These are phyloP conservation scores for Prunus persica DNA, from an alignment of 306 rosid genomes.

Conservation along the genomic window Prunus_persica_NCBIv2 NC_034012.1:11154001-11154500, in stretches of 20 bases:
- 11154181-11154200: constrained; percentile 15
- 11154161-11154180: not conserved
- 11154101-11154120: constrained; percentile 93
- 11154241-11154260: constrained; percentile 8
- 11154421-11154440: constrained; percentile 57
- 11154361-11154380: constrained; percentile 75
- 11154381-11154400: constrained; percentile 65
- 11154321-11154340: constrained; percentile 73
- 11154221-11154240: constrained; percentile 12
- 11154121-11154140: constrained; percentile 91
- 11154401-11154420: constrained; percentile 75
- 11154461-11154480: not conserved
- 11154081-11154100: constrained; percentile 93
- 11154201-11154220: not conserved
- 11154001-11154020: constrained; percentile 44
- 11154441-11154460: not conserved
- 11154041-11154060: constrained; percentile 88
- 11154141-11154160: constrained; percentile 43
- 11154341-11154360: constrained; percentile 53
- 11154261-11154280: constrained; percentile 71
- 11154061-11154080: constrained; percentile 81
- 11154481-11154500: not conserved
- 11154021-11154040: constrained; percentile 86
- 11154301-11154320: constrained; percentile 93
- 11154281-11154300: constrained; percentile 77